A percentile compares a stretch with the other conserved stretches of the same genome.
phyloP scores from a whole-genome alignment of 441 rosid species.

The Pelargonium australe region DNA sequence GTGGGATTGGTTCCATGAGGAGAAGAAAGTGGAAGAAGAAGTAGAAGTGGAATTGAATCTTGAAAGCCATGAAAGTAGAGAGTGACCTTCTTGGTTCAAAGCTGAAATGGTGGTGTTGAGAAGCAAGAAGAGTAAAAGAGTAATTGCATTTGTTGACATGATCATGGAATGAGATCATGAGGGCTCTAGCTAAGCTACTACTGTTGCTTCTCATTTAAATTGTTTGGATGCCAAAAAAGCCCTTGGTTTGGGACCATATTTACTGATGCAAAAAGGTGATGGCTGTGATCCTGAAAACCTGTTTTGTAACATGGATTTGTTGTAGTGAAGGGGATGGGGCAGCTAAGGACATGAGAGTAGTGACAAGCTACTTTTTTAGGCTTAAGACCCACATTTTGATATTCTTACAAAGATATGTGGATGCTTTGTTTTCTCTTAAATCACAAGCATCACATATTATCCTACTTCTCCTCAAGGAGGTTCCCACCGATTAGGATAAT shows the following conservation, averaged over 20 bases:
- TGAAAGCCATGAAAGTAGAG: slow-evolving; percentile 68
- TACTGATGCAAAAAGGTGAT: too few relatives aligned
- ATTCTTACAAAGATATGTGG: background rate
- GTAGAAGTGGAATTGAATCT: slow-evolving; percentile 44
- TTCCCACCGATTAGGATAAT: too few relatives aligned
- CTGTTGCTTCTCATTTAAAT: slow-evolving; percentile 29
- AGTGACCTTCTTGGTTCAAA: slow-evolving; percentile 59
- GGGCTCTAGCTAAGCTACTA: slow-evolving; percentile 23
- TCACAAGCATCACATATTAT: too few relatives aligned
- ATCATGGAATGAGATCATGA: slow-evolving; percentile 8
- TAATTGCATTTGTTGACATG: slow-evolving; percentile 48
- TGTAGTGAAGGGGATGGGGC: background rate
- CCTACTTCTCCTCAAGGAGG: too few relatives aligned
- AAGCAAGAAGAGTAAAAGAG: slow-evolving; percentile 35
- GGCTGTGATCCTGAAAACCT: background rate
- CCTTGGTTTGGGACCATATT: background rate
- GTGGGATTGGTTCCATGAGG: slow-evolving; percentile 59
- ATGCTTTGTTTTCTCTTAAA: background rate
- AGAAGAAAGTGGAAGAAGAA: slow-evolving; percentile 38
- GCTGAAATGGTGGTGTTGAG: slow-evolving; percentile 39
- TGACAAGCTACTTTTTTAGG: background rate
- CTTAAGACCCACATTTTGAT: background rate
- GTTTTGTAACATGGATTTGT: background rate
- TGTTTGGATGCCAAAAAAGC: background rate
- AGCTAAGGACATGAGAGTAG: background rate